Percentiles rank a stretch among this genome's conserved stretches.
Conservation (phyloP, 2,329 filamentous ascomycete species). For the Trichoderma brevicompactum region DNA sequence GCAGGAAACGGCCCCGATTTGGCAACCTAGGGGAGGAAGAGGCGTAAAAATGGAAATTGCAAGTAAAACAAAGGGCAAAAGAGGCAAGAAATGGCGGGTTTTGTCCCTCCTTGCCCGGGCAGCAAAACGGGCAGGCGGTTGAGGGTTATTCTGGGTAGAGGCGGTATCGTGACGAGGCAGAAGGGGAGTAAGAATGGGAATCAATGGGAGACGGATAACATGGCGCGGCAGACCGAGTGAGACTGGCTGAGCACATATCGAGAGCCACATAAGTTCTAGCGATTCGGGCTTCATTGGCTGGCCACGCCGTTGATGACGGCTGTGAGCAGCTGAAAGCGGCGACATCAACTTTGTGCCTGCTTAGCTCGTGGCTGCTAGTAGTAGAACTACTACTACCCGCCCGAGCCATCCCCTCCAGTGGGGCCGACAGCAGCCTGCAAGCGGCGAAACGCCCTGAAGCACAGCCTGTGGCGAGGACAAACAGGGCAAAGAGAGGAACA, state of each 20-base stretch:
- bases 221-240: slow-evolving; percentile 16
- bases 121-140: slow-evolving; percentile 25
- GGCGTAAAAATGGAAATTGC: background rate
- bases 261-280: slow-evolving; percentile 7
- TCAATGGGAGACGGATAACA: background rate
- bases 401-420: slow-evolving; percentile 19
- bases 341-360: background rate
- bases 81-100: background rate
- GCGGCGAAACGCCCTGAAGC: slow-evolving; percentile 24
- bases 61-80: background rate
- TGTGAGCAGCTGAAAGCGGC: slow-evolving; percentile 27
- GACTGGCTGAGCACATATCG: slow-evolving; percentile 12
- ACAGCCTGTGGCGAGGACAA: background rate
- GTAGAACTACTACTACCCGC: slow-evolving; percentile 12
- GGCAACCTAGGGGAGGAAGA: slow-evolving; percentile 1
- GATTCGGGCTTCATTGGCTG: slow-evolving; percentile 24
- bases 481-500: background rate
- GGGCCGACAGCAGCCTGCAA: slow-evolving; percentile 16
- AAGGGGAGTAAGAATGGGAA: slow-evolving; percentile 2
- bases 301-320: slow-evolving; percentile 12
- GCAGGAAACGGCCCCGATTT: background rate
- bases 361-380: slow-evolving; percentile 2
- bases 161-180: slow-evolving; percentile 28
- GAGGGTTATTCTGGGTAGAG: slow-evolving; percentile 28
- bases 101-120: slow-evolving; percentile 10